Conservation (phyloP, 140 eudicot species). For the Ambrosia hybrid region DNA sequence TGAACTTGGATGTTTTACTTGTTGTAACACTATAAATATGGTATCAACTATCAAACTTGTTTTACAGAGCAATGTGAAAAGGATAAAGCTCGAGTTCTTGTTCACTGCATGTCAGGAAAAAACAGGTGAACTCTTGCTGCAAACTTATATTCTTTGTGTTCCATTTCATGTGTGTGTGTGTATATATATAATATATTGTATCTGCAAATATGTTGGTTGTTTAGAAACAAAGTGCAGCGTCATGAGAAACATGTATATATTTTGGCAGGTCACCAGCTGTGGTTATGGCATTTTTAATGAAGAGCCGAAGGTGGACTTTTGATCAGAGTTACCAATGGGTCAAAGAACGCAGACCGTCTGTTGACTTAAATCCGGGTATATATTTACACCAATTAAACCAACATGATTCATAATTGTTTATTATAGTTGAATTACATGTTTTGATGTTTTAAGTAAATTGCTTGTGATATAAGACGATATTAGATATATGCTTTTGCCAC, state of each 20-base stretch:
- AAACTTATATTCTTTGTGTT: not conserved
- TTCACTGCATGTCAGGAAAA: slow-evolving; percentile 97
- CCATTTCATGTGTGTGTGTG: no score
- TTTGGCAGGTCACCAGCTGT: slow-evolving; percentile 82
- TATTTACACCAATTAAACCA: no score
- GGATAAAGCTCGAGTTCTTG: slow-evolving; percentile 95
- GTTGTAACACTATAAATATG: not conserved
- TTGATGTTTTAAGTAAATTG: not conserved
- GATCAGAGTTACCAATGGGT: slow-evolving; percentile 98
- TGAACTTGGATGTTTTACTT: not conserved
- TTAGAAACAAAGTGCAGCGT: not conserved
- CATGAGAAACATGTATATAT: not conserved
- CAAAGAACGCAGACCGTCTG: slow-evolving; percentile 76
- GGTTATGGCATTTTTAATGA: slow-evolving; percentile 86
- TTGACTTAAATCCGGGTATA: slow-evolving; percentile 39
- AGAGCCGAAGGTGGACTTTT: slow-evolving; percentile 84
- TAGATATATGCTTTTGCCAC: not conserved
- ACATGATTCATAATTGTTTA: no score
- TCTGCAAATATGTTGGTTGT: not conserved
- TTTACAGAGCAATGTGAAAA: slow-evolving; percentile 84
- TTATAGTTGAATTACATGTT: no score
- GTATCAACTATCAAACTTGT: slow-evolving; percentile 16
- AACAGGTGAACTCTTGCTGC: slow-evolving; percentile 48
- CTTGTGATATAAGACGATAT: not conserved
- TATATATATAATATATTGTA: not conserved